Evolutionary conservation across 2,329 filamentous ascomycete species (phyloP), one percentile per base, ranked within the genome.

Genomic region (Myriangium duriaei): DNA sequence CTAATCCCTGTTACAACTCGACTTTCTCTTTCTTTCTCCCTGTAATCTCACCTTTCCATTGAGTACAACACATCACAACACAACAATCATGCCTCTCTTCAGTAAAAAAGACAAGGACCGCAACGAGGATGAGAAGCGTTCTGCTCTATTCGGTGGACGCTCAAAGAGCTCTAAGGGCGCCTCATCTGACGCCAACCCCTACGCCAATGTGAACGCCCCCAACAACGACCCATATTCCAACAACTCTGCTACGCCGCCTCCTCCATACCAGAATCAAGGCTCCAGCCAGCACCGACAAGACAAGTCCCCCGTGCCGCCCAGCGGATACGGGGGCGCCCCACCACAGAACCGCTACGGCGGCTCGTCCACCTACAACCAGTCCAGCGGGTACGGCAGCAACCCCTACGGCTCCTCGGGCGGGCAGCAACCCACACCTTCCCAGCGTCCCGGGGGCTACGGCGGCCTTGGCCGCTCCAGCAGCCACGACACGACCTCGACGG

Each of bases 71-170:
- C n/a, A n/a, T n/a, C n/a, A n/a, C n/a, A 31, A 13, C 75, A 39
- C 29, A 26, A 75, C 0, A 68, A 50, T 6, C 39, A 58, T 56
- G 50, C 49, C 49, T 9, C 63, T 65, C 28, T 63, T 73, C 48
- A 56, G 62, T 44, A 72, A 71, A 53, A 54, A 56, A 47, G 55
- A 59, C 40, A 76, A 75, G 53, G 66, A 62, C 44, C 63, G 64
- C 46, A 62, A 63, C 43, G 67, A 60, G 50, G 70, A 70, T 45
- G 58, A 58, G 28, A 66, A 63, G 54, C 69, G 72, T 54, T 62
- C 60, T 40, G 69, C 71, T n/a, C 68, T 78, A 19, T 77, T 78
- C 49, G 71, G 72, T 46, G 62, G 62, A 46, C 61, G 67, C 45
- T 67, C 63, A 35, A 74, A 72, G 54, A 64, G 62, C 14, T 52